Conservation (phyloP, 495 filamentous ascomycete species). For the Aspergillus taichungensis region DNA sequence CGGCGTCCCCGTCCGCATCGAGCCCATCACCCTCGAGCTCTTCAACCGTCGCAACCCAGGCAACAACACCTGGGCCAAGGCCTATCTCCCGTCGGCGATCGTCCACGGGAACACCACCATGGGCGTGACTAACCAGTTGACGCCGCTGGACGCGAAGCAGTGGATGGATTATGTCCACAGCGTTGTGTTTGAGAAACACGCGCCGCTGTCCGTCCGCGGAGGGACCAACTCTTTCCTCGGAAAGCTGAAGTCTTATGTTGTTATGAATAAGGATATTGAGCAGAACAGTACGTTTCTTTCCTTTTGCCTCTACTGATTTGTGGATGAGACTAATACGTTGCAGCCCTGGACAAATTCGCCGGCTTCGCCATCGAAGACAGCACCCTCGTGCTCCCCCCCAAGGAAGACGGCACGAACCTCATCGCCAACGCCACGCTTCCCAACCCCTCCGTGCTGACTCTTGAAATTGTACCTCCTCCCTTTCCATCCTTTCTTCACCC, state of each 20-base stretch:
- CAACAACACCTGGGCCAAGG: conserved; percentile 20
- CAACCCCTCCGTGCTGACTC: conserved; percentile 29
- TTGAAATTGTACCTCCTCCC: conserved; percentile 22
- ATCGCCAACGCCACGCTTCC: conserved; percentile 29
- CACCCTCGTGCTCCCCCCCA: conserved; percentile 13
- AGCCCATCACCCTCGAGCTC: conserved; percentile 24
- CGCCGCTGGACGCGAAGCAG: conserved; percentile 17
- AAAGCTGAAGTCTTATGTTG: conserved; percentile 24
- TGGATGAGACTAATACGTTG: conserved; percentile 3
- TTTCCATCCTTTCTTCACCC: neutral
- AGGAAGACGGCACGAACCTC: conserved; percentile 24
- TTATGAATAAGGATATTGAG: conserved; percentile 27
- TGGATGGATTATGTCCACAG: conserved; percentile 29
- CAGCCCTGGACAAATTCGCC: conserved; percentile 22
- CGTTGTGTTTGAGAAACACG: conserved; percentile 23
- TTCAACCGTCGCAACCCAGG: conserved; percentile 21
- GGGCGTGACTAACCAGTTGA: conserved; percentile 13
- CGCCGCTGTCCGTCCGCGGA: conserved; percentile 20
- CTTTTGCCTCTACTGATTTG: neutral
- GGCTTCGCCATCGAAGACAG: conserved; percentile 21
- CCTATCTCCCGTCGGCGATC: conserved; percentile 16
- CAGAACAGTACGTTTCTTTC: conserved; percentile 21
- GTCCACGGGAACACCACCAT: conserved; percentile 31
- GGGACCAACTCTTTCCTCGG: conserved; percentile 29
- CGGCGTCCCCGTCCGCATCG: conserved; percentile 28